A percentile compares a stretch with the other conserved stretches of the same genome.
These are phyloP conservation scores for Polytrichum commune DNA, from an alignment of 225 moss, liverwort and hornwort genomes.

Conservation along the genomic window DNA sequence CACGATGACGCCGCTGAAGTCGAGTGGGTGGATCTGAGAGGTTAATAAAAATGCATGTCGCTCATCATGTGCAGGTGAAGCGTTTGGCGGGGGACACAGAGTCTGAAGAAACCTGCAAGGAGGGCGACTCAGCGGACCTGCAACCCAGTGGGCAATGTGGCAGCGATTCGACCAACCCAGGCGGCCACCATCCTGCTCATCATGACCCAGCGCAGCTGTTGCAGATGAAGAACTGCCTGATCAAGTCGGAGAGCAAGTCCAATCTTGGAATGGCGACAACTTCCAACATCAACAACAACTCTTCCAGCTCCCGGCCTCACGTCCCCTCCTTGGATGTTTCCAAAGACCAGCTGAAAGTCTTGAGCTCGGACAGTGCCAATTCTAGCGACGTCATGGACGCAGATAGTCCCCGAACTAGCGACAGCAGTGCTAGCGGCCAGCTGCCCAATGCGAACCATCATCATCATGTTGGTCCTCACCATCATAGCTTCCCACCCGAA, in stretches of 20 bases:
- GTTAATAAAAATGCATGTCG: no score
- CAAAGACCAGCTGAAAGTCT: neutral
- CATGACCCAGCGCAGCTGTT: neutral
- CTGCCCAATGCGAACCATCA: neutral
- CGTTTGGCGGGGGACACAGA: neutral
- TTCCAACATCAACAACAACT: no score
- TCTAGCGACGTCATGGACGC: constrained; percentile 80
- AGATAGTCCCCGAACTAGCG: constrained; percentile 75
- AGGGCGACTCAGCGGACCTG: neutral
- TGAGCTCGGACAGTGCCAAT: constrained; percentile 65
- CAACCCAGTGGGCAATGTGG: neutral
- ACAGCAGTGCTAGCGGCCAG: constrained; percentile 34
- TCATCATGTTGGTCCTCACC: constrained; percentile 4
- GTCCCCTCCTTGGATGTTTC: no score
- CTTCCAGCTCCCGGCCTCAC: no score
- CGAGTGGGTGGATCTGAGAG: no score
- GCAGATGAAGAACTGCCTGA: neutral
- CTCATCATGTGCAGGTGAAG: neutral
- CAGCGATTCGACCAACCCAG: neutral
- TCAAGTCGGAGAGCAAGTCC: neutral
- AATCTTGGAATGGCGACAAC: no score
- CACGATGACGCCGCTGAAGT: no score
- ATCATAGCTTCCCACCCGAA: constrained; percentile 28
- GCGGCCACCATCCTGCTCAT: no score
- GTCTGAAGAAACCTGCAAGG: neutral